Conservation (phyloP, 441 rosid genomes). For the Eutrema salsugineum region DNA sequence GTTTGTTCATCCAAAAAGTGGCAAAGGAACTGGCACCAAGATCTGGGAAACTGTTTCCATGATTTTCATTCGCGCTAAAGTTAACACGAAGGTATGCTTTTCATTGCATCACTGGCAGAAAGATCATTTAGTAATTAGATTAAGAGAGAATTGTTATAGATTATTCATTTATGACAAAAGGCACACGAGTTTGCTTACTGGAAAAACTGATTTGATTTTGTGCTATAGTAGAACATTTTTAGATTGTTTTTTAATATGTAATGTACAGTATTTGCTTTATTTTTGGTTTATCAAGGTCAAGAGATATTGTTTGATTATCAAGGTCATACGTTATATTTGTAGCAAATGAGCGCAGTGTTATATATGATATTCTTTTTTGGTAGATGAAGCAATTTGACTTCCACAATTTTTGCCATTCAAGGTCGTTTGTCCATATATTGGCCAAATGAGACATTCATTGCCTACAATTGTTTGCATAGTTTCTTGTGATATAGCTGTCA, state of each 20-base stretch:
- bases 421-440: background rate
- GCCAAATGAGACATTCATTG: background rate
- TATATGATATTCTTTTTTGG: background rate
- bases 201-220: background rate
- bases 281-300: background rate
- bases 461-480: background rate
- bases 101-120: background rate
- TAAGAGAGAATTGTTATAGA: background rate
- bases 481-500: background rate
- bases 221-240: background rate
- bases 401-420: background rate
- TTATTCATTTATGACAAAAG: background rate
- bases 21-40: constrained; percentile 64
- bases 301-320: background rate
- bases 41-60: constrained; percentile 86
- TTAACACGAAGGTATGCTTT: constrained; percentile 58
- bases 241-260: background rate
- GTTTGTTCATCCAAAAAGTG: constrained; percentile 82
- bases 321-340: background rate
- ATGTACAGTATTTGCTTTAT: constrained; percentile 1
- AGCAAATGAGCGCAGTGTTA: background rate
- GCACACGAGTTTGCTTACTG: background rate
- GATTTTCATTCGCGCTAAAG: constrained; percentile 61
- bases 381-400: background rate
- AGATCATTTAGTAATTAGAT: background rate